Conservation (phyloP, 768 basidiomycete species). For the Asterophora lycoperdoides region DNA sequence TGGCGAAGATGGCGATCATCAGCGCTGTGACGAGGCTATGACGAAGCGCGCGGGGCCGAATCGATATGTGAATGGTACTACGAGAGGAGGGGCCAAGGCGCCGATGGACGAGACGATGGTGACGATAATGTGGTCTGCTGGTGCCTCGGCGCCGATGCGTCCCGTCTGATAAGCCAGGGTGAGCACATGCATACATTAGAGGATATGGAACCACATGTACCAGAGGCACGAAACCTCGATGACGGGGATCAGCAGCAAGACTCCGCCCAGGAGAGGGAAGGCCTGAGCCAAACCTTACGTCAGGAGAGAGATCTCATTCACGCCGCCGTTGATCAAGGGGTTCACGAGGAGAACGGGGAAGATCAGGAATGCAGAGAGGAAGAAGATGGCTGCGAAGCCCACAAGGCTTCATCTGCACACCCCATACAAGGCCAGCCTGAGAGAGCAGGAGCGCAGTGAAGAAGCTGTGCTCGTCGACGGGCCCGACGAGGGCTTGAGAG, state of each 20-base stretch:
- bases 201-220: conserved; percentile 33
- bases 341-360: conserved; percentile 57
- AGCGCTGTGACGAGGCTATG: conserved; percentile 41
- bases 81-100: conserved; percentile 54
- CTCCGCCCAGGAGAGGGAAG: conserved; percentile 52
- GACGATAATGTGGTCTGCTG: conserved; percentile 86
- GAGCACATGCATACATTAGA: background rate
- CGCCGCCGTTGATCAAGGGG: conserved; percentile 24
- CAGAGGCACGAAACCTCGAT: conserved; percentile 90
- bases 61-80: conserved; percentile 70
- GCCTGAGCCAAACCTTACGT: conserved; percentile 61
- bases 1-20: conserved; percentile 58
- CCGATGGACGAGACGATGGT: conserved; percentile 60
- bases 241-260: conserved; percentile 54
- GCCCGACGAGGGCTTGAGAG: conserved; percentile 55
- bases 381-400: conserved; percentile 75
- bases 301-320: conserved; percentile 45
- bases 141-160: conserved; percentile 75
- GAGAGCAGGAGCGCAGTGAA: conserved; percentile 60
- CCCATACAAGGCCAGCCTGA: conserved; percentile 50
- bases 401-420: conserved; percentile 65
- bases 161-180: conserved; percentile 54
- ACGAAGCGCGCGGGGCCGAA: conserved; percentile 42
- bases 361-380: conserved; percentile 55
- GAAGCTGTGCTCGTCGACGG: conserved; percentile 54